These are phyloP conservation scores for Candida buenavistaensis DNA, from an alignment of 1,139 yeast genomes.

Conservation along the genomic window DNA sequence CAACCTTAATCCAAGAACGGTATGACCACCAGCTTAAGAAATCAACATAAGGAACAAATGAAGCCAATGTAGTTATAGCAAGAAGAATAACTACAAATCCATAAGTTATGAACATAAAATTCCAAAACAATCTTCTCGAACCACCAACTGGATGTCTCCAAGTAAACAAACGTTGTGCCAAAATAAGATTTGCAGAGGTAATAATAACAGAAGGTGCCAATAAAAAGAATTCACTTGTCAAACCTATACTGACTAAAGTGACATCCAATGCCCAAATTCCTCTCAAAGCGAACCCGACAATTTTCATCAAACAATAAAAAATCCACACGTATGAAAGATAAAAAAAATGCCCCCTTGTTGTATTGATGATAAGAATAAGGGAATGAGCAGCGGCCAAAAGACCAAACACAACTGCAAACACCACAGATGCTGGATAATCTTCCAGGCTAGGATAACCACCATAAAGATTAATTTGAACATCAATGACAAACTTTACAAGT, in stretches of 20 bases:
- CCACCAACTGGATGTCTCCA: conserved; percentile 54
- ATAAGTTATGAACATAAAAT: conserved; percentile 34
- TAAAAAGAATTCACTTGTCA: conserved; percentile 34
- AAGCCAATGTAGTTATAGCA: conserved; percentile 33
- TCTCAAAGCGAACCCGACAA: conserved; percentile 33
- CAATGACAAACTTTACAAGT: conserved; percentile 19
- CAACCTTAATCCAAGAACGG: conserved; percentile 28
- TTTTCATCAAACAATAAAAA: conserved; percentile 27
- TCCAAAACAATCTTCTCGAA: conserved; percentile 36
- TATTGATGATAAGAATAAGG: conserved; percentile 28
- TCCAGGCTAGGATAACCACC: conserved; percentile 33
- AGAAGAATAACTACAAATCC: conserved; percentile 30
- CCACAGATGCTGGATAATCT: conserved; percentile 32
- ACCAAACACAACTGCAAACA: conserved; percentile 32
- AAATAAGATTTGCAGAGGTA: conserved; percentile 38
- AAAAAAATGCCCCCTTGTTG: conserved; percentile 38
- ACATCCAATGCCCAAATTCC: conserved; percentile 30
- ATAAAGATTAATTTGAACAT: conserved; percentile 29
- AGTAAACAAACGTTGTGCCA: conserved; percentile 45
- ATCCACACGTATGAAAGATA: conserved; percentile 35
- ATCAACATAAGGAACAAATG: conserved; percentile 36
- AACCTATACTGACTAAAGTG: conserved; percentile 27
- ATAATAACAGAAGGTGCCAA: conserved; percentile 35
- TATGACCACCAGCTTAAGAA: conserved; percentile 24
- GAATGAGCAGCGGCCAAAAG: conserved; percentile 28